These are phyloP conservation scores for Wickerhamiella spandovensis DNA, from an alignment of 805 yeast species.

Conservation along the genomic window DNA sequence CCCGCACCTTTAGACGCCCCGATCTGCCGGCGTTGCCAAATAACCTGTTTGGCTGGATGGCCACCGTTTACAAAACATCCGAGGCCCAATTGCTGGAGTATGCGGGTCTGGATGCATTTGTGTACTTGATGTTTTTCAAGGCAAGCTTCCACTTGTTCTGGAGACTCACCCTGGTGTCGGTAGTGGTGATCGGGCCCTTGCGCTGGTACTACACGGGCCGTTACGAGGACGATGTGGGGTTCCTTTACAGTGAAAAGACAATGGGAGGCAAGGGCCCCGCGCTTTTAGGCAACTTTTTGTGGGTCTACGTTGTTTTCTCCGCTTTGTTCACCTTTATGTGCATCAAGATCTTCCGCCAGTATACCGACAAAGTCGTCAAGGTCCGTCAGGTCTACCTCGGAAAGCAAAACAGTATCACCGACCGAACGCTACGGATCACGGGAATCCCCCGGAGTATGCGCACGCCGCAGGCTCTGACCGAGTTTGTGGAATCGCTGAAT, in stretches of 20 bases:
- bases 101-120: constrained; percentile 92
- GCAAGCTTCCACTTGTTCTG: constrained; percentile 65
- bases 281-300: constrained; percentile 34
- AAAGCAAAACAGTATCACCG: constrained; percentile 76
- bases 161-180: constrained; percentile 54
- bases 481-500: constrained; percentile 63
- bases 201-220: constrained; percentile 72
- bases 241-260: neutral
- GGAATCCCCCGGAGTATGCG: constrained; percentile 81
- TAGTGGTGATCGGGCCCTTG: constrained; percentile 69
- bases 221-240: constrained; percentile 37
- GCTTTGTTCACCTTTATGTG: constrained; percentile 64
- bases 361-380: constrained; percentile 53
- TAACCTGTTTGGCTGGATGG: constrained; percentile 72
- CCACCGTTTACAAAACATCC: constrained; percentile 44
- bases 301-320: constrained; percentile 83
- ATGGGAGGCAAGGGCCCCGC: constrained; percentile 4
- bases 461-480: constrained; percentile 51
- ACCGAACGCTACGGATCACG: constrained; percentile 72
- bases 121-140: constrained; percentile 78
- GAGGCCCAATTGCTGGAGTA: constrained; percentile 72
- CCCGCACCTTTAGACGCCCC: constrained; percentile 45
- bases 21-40: constrained; percentile 48
- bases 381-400: constrained; percentile 77
- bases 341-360: constrained; percentile 34